phyloP scores from a whole-genome alignment of 768 basidiomycete genomes.

The Leccinum longicurvipes region DNA sequence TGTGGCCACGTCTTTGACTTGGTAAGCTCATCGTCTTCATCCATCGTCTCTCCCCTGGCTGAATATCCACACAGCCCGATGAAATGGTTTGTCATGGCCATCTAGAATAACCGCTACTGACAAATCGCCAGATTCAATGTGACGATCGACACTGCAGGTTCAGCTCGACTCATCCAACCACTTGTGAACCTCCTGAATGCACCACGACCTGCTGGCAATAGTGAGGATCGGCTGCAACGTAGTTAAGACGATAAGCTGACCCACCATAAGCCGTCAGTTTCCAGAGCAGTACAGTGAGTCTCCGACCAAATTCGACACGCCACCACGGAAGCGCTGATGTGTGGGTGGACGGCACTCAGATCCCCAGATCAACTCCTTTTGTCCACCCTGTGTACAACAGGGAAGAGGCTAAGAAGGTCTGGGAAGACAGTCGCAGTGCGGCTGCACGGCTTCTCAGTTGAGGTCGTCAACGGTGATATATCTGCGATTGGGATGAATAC shows the following conservation, averaged over 20 bases:
- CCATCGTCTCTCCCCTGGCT: slow-evolving; percentile 12
- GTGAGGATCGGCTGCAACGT: slow-evolving; percentile 40
- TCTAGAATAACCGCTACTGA: slow-evolving; percentile 9
- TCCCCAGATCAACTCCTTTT: slow-evolving; percentile 35
- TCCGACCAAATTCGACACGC: slow-evolving; percentile 5
- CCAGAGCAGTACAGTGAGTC: slow-evolving; percentile 66
- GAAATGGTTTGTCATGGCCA: slow-evolving; percentile 44
- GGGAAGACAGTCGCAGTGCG: slow-evolving; percentile 2
- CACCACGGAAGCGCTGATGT: slow-evolving; percentile 13
- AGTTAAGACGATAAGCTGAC: slow-evolving; percentile 20
- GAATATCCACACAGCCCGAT: slow-evolving; percentile 45
- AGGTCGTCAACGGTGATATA: slow-evolving; percentile 22
- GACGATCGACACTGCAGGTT: slow-evolving; percentile 67
- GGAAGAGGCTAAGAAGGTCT: slow-evolving; percentile 7
- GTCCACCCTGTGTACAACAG: slow-evolving; percentile 29
- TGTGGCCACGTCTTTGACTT: slow-evolving; percentile 55
- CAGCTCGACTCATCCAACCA: slow-evolving; percentile 56
- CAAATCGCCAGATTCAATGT: slow-evolving; percentile 54
- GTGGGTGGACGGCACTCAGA: slow-evolving; percentile 22
- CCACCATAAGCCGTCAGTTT: slow-evolving; percentile 55
- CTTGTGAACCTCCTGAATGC: slow-evolving; percentile 58
- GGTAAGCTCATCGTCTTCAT: slow-evolving; percentile 37
- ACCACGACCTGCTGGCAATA: slow-evolving; percentile 71
- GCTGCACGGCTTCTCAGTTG: slow-evolving; percentile 14
- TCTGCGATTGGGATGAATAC: slow-evolving; percentile 9